phyloP scores from a whole-genome alignment of 2,329 filamentous ascomycete species.

The Penicillium hesseltinei region DNA sequence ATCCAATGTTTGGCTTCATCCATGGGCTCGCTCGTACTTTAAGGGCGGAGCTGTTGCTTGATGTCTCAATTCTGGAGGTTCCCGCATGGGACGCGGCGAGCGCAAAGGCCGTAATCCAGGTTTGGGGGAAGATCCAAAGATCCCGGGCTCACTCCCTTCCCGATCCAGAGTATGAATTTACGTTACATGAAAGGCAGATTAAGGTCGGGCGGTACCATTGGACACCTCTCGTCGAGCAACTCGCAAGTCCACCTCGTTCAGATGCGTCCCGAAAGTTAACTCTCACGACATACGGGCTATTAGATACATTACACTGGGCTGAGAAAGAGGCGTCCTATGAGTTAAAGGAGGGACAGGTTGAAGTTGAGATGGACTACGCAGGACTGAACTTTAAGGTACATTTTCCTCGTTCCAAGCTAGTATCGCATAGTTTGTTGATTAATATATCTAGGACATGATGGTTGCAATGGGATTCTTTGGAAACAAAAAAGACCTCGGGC shows the following conservation, averaged over 20 bases:
- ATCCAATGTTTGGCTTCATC: conserved; percentile 12
- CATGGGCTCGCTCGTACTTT: conserved; percentile 15
- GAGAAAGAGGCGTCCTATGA: not conserved
- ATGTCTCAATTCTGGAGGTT: conserved; percentile 14
- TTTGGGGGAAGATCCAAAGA: conserved; percentile 7
- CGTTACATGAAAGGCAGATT: conserved; percentile 2
- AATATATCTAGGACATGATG: conserved; percentile 17
- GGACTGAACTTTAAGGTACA: conserved; percentile 17
- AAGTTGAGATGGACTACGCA: conserved; percentile 15
- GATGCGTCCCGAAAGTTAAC: conserved; percentile 2
- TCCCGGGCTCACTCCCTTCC: not conserved
- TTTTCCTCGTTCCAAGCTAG: not conserved
- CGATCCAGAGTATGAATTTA: conserved; percentile 12
- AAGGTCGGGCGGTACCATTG: conserved; percentile 15
- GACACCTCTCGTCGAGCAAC: conserved; percentile 5
- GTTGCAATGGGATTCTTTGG: conserved; percentile 34
- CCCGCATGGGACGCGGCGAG: not conserved
- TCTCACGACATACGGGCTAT: conserved; percentile 7
- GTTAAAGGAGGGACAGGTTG: conserved; percentile 3
- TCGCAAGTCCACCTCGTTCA: not conserved
- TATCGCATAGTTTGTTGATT: not conserved
- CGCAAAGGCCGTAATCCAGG: not conserved
- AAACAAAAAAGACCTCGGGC: conserved; percentile 23
- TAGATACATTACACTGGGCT: conserved; percentile 8
- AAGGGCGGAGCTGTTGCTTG: conserved; percentile 7